Conservation (phyloP, 805 yeast species). For the Kodamaea nitidulidarum region DNA sequence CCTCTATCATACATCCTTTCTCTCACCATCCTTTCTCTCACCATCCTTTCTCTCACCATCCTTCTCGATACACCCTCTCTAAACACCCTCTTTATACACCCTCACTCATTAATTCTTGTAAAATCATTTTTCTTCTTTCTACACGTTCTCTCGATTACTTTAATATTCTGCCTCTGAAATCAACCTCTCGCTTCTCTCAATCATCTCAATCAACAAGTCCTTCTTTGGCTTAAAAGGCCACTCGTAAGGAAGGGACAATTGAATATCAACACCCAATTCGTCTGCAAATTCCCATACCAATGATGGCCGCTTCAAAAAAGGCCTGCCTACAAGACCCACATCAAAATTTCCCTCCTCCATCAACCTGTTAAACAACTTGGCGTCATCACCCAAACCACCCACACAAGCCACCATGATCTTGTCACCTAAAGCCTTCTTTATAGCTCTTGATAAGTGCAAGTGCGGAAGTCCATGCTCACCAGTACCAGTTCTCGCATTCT, state of each 20-base stretch:
- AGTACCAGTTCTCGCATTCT: slow-evolving; percentile 20
- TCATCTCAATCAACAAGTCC: slow-evolving; percentile 16
- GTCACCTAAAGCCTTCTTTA: slow-evolving; percentile 45
- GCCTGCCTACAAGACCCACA: slow-evolving; percentile 44
- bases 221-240: slow-evolving; percentile 20
- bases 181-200: slow-evolving; percentile 14
- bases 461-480: neutral
- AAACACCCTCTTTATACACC: no score
- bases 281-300: slow-evolving; percentile 50
- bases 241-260: slow-evolving; percentile 16
- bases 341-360: slow-evolving; percentile 45
- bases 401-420: slow-evolving; percentile 42
- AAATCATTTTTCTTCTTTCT: no score
- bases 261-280: slow-evolving; percentile 39
- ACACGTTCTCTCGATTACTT: no score
- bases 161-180: neutral
- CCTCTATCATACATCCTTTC: no score
- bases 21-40: no score
- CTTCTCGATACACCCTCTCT: no score
- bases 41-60: no score
- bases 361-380: slow-evolving; percentile 34
- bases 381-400: slow-evolving; percentile 36
- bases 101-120: no score
- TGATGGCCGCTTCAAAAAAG: slow-evolving; percentile 46
- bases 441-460: slow-evolving; percentile 33